Conservation (phyloP, 805 yeast genomes). For the Metschnikowia koreensis region DNA sequence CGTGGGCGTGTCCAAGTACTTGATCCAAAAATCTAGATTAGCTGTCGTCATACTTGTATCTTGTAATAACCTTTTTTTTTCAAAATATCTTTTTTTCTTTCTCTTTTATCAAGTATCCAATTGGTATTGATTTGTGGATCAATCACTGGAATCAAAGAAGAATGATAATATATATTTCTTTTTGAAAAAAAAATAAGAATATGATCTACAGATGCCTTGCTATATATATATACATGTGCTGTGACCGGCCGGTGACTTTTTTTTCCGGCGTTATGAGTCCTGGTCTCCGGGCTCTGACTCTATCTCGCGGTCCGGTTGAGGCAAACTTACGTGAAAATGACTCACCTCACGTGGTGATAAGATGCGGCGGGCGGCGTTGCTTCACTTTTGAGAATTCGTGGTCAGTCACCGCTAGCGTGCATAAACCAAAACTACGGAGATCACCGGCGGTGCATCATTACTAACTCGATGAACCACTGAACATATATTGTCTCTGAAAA, state of each 20-base stretch:
- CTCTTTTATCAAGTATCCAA: background rate
- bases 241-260: background rate
- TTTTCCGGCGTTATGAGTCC: conserved; percentile 1
- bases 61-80: background rate
- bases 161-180: background rate
- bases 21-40: conserved; percentile 51
- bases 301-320: background rate
- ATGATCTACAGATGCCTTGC: background rate
- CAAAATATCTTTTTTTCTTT: background rate
- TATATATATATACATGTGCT: background rate
- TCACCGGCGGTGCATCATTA: no score
- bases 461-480: no score
- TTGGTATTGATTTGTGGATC: background rate
- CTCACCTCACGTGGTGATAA: conserved; percentile 16
- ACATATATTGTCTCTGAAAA: no score
- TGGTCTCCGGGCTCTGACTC: conserved; percentile 1
- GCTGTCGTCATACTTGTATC: background rate
- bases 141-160: no score
- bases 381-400: background rate
- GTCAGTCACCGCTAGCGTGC: background rate
- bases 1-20: conserved; percentile 72
- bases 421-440: no score
- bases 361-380: background rate
- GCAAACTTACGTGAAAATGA: conserved; percentile 5
- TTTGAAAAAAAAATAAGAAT: background rate